phyloP scores from a whole-genome alignment of 371 early-diverging fungal species.

The Circinella minor region DNA sequence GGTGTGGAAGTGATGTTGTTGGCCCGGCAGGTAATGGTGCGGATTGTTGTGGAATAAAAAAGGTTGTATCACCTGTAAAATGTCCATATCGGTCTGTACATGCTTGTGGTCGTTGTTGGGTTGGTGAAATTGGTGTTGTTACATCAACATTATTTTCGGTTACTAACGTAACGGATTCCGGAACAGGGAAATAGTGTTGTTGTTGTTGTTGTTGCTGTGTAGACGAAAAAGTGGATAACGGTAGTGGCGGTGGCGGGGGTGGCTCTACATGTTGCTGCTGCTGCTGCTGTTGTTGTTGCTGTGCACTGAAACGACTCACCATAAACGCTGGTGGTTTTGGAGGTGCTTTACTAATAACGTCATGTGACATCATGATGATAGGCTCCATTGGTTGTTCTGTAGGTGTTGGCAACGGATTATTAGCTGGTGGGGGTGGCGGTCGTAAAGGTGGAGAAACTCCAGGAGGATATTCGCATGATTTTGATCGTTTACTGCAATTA shows the following conservation, averaged over 20 bases:
- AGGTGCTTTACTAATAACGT: background rate
- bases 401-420: constrained; percentile 10
- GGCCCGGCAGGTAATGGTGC: constrained; percentile 3
- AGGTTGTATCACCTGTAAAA: constrained; percentile 19
- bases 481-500: constrained; percentile 6
- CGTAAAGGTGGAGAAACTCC: constrained; percentile 12
- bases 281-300: constrained; percentile 1
- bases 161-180: background rate
- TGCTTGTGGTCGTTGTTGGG: background rate
- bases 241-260: background rate
- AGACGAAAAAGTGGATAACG: background rate
- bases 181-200: constrained; percentile 1
- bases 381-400: constrained; percentile 8
- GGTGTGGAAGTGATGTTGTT: background rate
- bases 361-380: background rate
- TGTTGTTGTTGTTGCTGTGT: background rate
- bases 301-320: constrained; percentile 10
- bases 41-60: background rate
- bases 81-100: constrained; percentile 9
- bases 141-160: background rate
- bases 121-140: background rate
- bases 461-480: constrained; percentile 20
- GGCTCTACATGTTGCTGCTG: background rate
- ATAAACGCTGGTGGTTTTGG: constrained; percentile 3
- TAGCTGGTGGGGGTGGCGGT: background rate